Base-by-base conservation (phyloP, 345 rosid species). In the sweet orange (Citrus sinensis) region DNA sequence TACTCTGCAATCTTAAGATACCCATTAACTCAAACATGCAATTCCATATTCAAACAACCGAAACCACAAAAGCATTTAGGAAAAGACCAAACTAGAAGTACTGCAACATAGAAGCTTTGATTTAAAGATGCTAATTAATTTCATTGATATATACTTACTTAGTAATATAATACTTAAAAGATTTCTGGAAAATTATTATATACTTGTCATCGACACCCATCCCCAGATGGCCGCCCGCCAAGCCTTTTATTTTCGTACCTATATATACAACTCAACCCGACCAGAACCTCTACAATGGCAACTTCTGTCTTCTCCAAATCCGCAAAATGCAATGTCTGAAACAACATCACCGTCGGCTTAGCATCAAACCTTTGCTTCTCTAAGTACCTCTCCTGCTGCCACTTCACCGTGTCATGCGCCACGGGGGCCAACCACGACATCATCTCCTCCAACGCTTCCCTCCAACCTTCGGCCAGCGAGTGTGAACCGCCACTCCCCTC, bases 241-340 rank as follows among this genome's bases (percentile, higher is more conserved):
- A n/a, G 40, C 13, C 73, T 66, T 17, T 37, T 72, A 58, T 76
- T 79, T 81, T 86, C 85, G 37, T 74, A 85, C 65, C 73, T 84
- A 77, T 67, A 81, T 56, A 88, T 78, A 76, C 78, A 85, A 68
- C 89, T 90, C 80, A 90, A 81, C 19, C 91, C 91, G 22, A 90
- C 90, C 76, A 90, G 82, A 34, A 90, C 82, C 70, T 90, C 89
- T 2, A 79, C 88, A 46, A 90, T 83, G 37, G 89, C 88, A 2
- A 85, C 90, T 88, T 90, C 91, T 64, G 88, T 83, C 80, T 88
- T 90, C 88, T 88, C 89, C 80, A 85, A 60, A 25, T 90, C 88
- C 1, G 93, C 80, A 54, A 78, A 88, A 77, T 90, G 75, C 83
- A 90, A 11, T 32, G 91, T 90, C 79, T 90, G 91, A 61, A 84